phyloP scores from a whole-genome alignment of 192 early-diverging fungal species.

The Pilaira anomala region DNA sequence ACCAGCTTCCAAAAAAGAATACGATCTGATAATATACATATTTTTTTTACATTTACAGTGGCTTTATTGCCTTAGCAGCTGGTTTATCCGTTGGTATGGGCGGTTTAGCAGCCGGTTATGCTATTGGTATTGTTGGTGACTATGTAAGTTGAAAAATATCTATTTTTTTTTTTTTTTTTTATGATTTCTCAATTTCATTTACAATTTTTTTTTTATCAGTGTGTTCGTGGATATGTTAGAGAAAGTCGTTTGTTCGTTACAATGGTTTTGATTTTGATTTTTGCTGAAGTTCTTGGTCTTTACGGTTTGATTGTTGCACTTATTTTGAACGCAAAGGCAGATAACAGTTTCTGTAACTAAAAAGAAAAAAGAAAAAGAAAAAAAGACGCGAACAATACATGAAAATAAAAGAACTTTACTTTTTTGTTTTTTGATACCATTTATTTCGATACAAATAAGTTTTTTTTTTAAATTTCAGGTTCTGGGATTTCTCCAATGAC shows the following conservation, averaged over 20 bases:
- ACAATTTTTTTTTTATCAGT: background rate
- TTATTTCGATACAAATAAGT: background rate
- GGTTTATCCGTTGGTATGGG: constrained; percentile 79
- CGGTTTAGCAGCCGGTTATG: constrained; percentile 87
- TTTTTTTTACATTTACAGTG: constrained; percentile 39
- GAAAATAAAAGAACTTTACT: background rate
- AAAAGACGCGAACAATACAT: background rate
- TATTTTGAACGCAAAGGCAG: constrained; percentile 81
- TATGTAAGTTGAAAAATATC: no score
- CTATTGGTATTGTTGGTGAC: constrained; percentile 90
- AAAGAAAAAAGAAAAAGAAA: background rate
- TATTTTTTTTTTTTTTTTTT: background rate
- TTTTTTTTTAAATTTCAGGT: constrained; percentile 1
- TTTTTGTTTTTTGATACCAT: background rate
- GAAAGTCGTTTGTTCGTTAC: constrained; percentile 81
- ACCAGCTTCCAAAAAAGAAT: background rate
- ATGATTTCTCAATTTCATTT: background rate
- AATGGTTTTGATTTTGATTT: constrained; percentile 85
- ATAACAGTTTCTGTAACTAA: constrained; percentile 8
- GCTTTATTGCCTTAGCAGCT: constrained; percentile 79
- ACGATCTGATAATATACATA: background rate
- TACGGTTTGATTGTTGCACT: constrained; percentile 85
- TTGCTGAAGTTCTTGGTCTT: constrained; percentile 84
- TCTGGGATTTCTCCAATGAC: background rate
- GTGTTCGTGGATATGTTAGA: constrained; percentile 79